These are phyloP conservation scores for Balamuthia mandrillaris DNA, from an alignment of 208 protist genomes.

Conservation along the genomic window DNA sequence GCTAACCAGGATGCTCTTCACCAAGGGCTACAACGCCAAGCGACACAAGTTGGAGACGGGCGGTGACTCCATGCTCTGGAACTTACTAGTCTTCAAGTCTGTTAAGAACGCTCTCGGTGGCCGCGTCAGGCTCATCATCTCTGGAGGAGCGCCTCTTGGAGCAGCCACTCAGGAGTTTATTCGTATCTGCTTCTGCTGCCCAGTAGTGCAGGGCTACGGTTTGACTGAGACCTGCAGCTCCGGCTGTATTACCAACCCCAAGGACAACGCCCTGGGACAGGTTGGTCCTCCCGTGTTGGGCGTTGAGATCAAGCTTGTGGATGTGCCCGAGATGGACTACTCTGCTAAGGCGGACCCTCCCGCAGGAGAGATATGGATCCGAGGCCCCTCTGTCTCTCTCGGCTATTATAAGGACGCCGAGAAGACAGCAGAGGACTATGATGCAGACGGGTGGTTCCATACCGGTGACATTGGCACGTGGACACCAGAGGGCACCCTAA, in stretches of 20 bases:
- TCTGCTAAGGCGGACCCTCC: not conserved
- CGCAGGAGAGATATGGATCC: constrained; percentile 38
- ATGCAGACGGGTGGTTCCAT: constrained; percentile 75
- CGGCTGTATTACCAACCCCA: constrained; percentile 13
- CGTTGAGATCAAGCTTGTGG: constrained; percentile 82
- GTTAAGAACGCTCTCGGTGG: constrained; percentile 64
- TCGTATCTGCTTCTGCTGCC: constrained; percentile 53
- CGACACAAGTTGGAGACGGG: not conserved
- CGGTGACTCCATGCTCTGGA: not conserved
- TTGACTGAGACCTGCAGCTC: constrained; percentile 76
- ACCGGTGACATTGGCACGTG: constrained; percentile 79
- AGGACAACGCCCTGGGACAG: constrained; percentile 46
- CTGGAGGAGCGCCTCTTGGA: constrained; percentile 74
- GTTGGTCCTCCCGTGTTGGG: constrained; percentile 56
- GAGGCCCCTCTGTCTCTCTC: not conserved
- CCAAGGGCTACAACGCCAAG: not conserved
- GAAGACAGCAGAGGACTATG: constrained; percentile 15
- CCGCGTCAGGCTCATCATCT: constrained; percentile 71
- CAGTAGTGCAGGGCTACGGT: constrained; percentile 78
- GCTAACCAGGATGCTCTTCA: not conserved
- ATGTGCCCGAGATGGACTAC: constrained; percentile 77
- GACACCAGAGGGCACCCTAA: constrained; percentile 58
- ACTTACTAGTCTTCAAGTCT: constrained; percentile 7
- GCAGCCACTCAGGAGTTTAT: constrained; percentile 72
- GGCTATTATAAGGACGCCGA: constrained; percentile 54